phyloP scores from a whole-genome alignment of 148 eudicot genomes.

The Hydrangea macrophylla region DNA sequence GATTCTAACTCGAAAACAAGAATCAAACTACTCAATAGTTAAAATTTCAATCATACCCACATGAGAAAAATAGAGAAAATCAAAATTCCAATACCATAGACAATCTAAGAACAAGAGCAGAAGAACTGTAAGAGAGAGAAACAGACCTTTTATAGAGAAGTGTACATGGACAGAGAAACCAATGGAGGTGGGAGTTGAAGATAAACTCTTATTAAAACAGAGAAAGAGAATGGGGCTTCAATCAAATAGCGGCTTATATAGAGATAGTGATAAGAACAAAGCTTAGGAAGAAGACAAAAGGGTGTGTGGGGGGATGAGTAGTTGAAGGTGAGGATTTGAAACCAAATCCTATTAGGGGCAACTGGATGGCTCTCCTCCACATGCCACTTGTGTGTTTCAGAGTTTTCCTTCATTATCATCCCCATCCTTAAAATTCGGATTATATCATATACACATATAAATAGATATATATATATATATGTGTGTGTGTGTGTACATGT shows the following conservation, averaged over 20 bases:
- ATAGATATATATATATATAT: not conserved
- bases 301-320: constrained; percentile 26
- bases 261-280: not conserved
- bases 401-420: constrained; percentile 37
- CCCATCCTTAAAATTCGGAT: not conserved
- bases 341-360: constrained; percentile 38
- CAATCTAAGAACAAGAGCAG: not conserved
- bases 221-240: constrained; percentile 9
- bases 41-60: not conserved
- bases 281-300: constrained; percentile 24
- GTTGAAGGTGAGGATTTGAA: constrained; percentile 62
- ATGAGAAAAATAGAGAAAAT: not conserved
- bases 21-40: not conserved
- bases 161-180: constrained; percentile 23
- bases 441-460: too few relatives aligned
- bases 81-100: not conserved
- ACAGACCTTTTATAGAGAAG: constrained; percentile 21
- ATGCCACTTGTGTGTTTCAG: constrained; percentile 55
- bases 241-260: not conserved
- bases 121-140: constrained; percentile 8
- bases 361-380: constrained; percentile 49
- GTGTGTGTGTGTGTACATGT: not conserved
- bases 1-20: not conserved
- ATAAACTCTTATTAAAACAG: constrained; percentile 13
- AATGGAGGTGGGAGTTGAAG: constrained; percentile 23